A percentile compares a stretch with the other conserved stretches of the same genome.
These are phyloP conservation scores for Quercus tomentella DNA, from an alignment of 331 rosid species.

Conservation along the genomic window DNA sequence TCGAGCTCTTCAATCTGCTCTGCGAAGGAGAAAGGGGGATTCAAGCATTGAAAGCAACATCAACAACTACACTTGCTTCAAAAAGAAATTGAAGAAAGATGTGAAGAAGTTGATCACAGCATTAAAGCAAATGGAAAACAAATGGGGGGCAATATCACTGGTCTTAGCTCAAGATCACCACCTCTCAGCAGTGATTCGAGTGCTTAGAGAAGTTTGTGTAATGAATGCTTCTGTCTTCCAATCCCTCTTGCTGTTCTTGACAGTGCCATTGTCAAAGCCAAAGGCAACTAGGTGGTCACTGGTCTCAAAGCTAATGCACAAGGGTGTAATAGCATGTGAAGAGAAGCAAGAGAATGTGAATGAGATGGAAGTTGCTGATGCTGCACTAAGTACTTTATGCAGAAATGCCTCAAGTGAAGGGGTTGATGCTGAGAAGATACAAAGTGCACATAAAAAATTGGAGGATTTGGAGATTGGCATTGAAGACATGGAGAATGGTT, in stretches of 20 bases:
- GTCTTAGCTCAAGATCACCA: constrained; percentile 30
- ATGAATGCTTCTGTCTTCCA: constrained; percentile 43
- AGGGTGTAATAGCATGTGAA: constrained; percentile 31
- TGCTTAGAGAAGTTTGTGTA: constrained; percentile 39
- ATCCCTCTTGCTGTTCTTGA: constrained; percentile 41
- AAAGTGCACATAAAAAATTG: constrained; percentile 21
- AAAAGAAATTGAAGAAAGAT: constrained; percentile 55
- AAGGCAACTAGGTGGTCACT: constrained; percentile 39
- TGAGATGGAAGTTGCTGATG: constrained; percentile 45
- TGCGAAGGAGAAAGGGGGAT: constrained; percentile 62
- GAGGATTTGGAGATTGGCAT: constrained; percentile 48
- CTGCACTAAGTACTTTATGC: constrained; percentile 17
- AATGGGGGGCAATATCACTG: constrained; percentile 21
- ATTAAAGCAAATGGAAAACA: constrained; percentile 40
- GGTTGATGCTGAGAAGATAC: constrained; percentile 25
- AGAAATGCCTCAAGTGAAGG: not conserved
- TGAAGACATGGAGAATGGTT: constrained; percentile 48
- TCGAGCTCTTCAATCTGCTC: constrained; percentile 52
- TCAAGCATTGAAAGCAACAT: constrained; percentile 37
- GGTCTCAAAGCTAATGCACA: constrained; percentile 48
- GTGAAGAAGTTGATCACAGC: constrained; percentile 35
- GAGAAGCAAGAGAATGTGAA: constrained; percentile 18
- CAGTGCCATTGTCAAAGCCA: constrained; percentile 26
- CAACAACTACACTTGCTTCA: constrained; percentile 33
- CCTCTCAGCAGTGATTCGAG: constrained; percentile 28